Evolutionary conservation across 2,329 filamentous ascomycete species (phyloP), one percentile per base, ranked within the genome.

Genomic region (Lachnellula hyalina): DNA sequence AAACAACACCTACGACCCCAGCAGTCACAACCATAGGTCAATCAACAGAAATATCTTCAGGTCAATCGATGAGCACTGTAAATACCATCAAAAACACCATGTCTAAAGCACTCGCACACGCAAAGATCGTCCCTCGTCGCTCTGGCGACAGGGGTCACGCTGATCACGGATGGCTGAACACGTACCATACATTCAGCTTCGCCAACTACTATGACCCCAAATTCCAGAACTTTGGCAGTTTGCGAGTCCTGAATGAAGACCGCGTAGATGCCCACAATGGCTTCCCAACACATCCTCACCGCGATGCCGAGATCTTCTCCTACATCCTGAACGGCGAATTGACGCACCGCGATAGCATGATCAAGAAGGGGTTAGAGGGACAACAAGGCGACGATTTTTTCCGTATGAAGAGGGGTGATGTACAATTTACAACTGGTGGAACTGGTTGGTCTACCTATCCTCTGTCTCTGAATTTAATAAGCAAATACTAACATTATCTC

Each of bases 351-450:
- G 90, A 96, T 73, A 88, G 83, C 57, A 92, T 95, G 85, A 81
- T 89, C 63, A 82, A 82, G 70, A 89, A 85, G 72, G 83, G 83
- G 46, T 72, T 75, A 19, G 84, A 87, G 67, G 82, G 78, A 21
- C 51, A 55, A 65, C 55, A 68, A 17, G 77, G 69, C 15, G 83
- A 88, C 68, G 76, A 82, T 62, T 89, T 88, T 67, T 89, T 77
- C 66, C 77, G 82, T 35, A 86, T 96, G 77, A 81, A 81, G 65
- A 78, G 89, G 38, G 89, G 90, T 12, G 90, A 95, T 70, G 88
- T 96, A 45, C 90, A 96, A 67, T 96, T 95, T 72, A 96, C 90
- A 9, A 91, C 86, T 14, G 90, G 89, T n/a, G 90, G 90, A 52
- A 90, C 83, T 5, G 84, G 84, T 64, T 82, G 61, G 68, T 62